Base-by-base conservation (phyloP, 805 yeast species). In the Candida koratica region DNA sequence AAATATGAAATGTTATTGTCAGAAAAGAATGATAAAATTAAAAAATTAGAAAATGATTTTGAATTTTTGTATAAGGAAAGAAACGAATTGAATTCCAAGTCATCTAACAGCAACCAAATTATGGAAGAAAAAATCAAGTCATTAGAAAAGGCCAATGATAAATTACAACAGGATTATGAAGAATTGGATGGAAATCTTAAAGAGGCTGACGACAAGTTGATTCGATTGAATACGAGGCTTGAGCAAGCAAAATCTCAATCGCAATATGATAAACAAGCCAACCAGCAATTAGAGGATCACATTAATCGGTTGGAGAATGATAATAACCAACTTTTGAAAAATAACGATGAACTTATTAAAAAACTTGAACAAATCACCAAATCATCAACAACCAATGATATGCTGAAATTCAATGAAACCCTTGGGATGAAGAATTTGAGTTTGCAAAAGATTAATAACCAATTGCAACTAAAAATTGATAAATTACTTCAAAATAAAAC, bases 381-480 rank as follows among this genome's bases (percentile, higher is more conserved):
- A n/a, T 22, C 26, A 22, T 17, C 40, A 11, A n/a, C 12, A 2
- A 14, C 20, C 5, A 42, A 41, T 13, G 45, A 41, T 17, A 28
- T 39, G 34, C 39, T 32, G 38, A 34, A 39, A 20, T 38, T 38
- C 20, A 42, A 41, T 25, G 52, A 54, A 15, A 46, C 33, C 25
- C 42, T 61, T 17, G 54, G 54, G 35, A 37, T 45, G 27, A 59
- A 59, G 31, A 56, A 52, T 72, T 40, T 54, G 10, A 55, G 52
- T 25, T 43, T 67, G 16, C 67, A 60, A 31, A 86, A 81, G 42
- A 61, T 66, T 4, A 70, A 73, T 42, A 73, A 75, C 41, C 59
- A 77, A 34, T 60, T 68, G 6, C 77, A 81, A 49, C 60, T 75
- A 15, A 72, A 67, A 41, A 70, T 75, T 25, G 65, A 81, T 38